A percentile compares a stretch with the other conserved stretches of the same genome.
Conservation (phyloP, 495 filamentous ascomycete genomes). For the Melanomma pulvis-pyrius region DNA sequence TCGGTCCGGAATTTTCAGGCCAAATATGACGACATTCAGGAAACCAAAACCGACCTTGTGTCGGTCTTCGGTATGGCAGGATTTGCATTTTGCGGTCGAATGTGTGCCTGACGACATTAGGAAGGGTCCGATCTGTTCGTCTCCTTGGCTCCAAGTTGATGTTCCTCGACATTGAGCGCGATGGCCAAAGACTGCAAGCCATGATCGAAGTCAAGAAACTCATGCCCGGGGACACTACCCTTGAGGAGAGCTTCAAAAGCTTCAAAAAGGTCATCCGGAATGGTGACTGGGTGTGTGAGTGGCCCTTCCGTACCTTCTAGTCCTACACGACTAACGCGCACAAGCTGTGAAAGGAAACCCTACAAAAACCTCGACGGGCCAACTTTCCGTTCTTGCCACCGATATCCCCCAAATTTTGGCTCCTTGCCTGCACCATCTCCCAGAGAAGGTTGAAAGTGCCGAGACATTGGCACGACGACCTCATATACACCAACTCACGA, state of each 20-base stretch:
- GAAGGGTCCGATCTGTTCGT: conserved; percentile 65
- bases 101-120: conserved; percentile 48
- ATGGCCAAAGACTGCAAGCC: conserved; percentile 64
- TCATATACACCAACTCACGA: conserved; percentile 82
- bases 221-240: conserved; percentile 42
- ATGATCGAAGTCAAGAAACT: conserved; percentile 69
- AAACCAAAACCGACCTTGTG: conserved; percentile 15
- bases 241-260: conserved; percentile 57
- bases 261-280: conserved; percentile 62
- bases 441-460: conserved; percentile 62
- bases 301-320: conserved; percentile 15
- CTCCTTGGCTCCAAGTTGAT: conserved; percentile 70
- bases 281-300: conserved; percentile 79
- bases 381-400: conserved; percentile 72
- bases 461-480: conserved; percentile 68
- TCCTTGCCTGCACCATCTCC: conserved; percentile 75
- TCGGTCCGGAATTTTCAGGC: conserved; percentile 19
- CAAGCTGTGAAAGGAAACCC: conserved; percentile 65
- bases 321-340: conserved; percentile 10
- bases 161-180: conserved; percentile 81
- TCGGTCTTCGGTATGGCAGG: conserved; percentile 29
- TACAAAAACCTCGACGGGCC: conserved; percentile 69
- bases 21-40: conserved; percentile 31
- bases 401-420: conserved; percentile 70
- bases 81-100: background rate